These are phyloP conservation scores for Citrus maxima DNA, from an alignment of 345 rosid species.

Conservation along the genomic window DNA sequence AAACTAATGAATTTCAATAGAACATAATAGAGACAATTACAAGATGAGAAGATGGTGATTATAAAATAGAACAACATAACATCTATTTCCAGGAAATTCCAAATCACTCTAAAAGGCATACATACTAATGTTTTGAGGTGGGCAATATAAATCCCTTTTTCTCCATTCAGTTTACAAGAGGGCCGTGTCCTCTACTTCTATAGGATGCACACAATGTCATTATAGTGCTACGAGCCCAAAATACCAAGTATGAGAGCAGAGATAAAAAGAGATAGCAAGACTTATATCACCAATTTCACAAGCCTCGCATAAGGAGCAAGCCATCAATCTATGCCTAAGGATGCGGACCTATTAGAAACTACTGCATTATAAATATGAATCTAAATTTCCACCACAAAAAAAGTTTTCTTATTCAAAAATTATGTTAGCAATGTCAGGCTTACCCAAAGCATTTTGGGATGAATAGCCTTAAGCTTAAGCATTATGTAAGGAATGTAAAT, in stretches of 20 bases:
- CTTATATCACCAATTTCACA: not conserved
- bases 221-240: not conserved
- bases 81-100: not conserved
- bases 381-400: not conserved
- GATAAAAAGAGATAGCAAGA: not conserved
- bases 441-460: not conserved
- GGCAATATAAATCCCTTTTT: not conserved
- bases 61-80: not conserved
- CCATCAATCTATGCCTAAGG: too few species aligned
- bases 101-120: not conserved
- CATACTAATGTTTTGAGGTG: not conserved
- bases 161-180: not conserved
- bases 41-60: not conserved
- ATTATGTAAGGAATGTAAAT: too few species aligned
- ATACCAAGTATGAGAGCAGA: not conserved
- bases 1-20: not conserved
- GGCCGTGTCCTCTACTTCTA: not conserved
- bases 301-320: not conserved
- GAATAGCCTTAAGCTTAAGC: not conserved
- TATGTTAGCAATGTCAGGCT: too few species aligned
- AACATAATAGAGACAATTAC: slow-evolving; percentile 1
- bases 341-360: not conserved
- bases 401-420: not conserved
- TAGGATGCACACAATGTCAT: not conserved
- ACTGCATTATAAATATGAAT: too few species aligned